Percentiles rank a stretch among this genome's conserved stretches.
Evolutionary conservation across 2,329 filamentous ascomycete genomes (phyloP).

Genomic region (Aspergillus texensis): DNA sequence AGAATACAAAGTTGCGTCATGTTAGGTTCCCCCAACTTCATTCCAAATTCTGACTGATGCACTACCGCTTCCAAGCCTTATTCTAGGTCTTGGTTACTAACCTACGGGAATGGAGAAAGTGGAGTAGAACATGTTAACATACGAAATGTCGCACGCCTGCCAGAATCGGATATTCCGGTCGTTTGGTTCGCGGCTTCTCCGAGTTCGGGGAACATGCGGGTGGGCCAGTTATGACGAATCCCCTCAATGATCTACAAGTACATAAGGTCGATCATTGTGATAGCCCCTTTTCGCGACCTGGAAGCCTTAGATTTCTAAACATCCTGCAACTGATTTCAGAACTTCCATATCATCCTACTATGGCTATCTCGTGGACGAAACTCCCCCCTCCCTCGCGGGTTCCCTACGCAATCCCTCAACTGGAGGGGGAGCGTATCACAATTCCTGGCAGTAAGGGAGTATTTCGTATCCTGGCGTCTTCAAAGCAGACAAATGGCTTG

Average conservation of each 20-base stretch:
- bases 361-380: constrained; percentile 28
- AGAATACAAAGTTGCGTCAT: neutral
- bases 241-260: neutral
- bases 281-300: neutral
- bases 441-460: constrained; percentile 57
- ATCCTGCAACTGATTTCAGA: neutral
- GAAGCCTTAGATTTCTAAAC: neutral
- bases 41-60: neutral
- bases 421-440: constrained; percentile 55
- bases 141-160: neutral
- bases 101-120: neutral
- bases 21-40: neutral
- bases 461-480: constrained; percentile 55
- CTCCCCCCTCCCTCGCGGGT: constrained; percentile 43
- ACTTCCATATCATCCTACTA: constrained; percentile 4
- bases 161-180: constrained; percentile 24
- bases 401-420: constrained; percentile 52
- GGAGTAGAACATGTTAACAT: neutral
- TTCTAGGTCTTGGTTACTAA: neutral
- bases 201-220: constrained; percentile 18
- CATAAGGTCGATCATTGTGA: neutral
- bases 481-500: constrained; percentile 54
- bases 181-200: constrained; percentile 16
- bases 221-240: constrained; percentile 10
- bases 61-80: neutral